Evolutionary conservation across 441 rosid genomes (phyloP), one percentile per base, ranked within the genome.

Genomic region (Hypseocharis bilobata): DNA sequence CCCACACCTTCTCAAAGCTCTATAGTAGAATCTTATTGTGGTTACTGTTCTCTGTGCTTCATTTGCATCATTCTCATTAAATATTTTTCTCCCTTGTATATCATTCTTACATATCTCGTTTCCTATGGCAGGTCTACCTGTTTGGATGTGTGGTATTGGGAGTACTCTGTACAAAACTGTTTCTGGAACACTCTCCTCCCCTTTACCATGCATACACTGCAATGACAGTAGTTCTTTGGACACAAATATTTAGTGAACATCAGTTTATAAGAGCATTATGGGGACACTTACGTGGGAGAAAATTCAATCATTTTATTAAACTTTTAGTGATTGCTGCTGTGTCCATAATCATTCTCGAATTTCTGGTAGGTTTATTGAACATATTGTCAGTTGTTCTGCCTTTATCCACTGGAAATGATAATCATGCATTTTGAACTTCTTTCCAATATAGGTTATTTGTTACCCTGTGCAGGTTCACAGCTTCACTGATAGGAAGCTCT

Each of bases 401-500:
- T 57, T 62, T 72, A 25, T 59, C 63, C 17, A 42, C 28, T 45
- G 51, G 52, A 11, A 64, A 49, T 36, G 66, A 63, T 69, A 38
- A 30, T 59, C 61, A 74, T 30, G 59, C 63, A 30, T 76, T 64
- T 36, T 44, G 19, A 77, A 63, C 25, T 54, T 28, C 25, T 13
- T 55, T 55, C 60, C 13, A 5, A 19, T 34, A 55, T 73, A n/a
- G n/a, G 27, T 72, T 34, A 45, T 66, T 71, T 78, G 67, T 23
- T 72, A 64, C 72, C 59, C 69, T 74, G 54, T 79, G 78, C 86
- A 92, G 96, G 98, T 89, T 66, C 77, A 89, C 76, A 89, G 98
- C 86, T 92, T 88, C 84, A 85, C 96, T 20, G 89, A 88, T 73
- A 84, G 98, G 80, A 82, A 81, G 82, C 92, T 89, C 51, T 92